A percentile compares a stretch with the other conserved stretches of the same genome.
phyloP scores from a whole-genome alignment of 163 green algal species.

The Prototheca stagnorum region DNA sequence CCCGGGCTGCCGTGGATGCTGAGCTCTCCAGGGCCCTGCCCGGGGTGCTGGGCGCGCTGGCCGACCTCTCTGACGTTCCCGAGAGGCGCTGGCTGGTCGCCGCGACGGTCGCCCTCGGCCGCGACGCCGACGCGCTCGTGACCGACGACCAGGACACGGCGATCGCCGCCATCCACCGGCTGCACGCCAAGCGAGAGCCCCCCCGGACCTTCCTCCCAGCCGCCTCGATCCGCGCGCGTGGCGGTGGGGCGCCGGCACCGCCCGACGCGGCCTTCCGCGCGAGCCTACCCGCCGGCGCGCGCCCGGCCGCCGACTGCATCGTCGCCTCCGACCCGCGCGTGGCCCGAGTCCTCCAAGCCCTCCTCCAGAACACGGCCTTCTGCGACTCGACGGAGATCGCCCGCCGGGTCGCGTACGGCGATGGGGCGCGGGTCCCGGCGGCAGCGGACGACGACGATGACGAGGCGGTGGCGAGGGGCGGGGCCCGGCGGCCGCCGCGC shows the following conservation, averaged over 20 bases:
- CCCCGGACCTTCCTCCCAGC: slow-evolving; percentile 67
- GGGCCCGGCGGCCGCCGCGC: background rate
- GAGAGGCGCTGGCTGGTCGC: slow-evolving; percentile 69
- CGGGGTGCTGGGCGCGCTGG: slow-evolving; percentile 64
- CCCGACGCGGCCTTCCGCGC: background rate
- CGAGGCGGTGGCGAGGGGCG: background rate
- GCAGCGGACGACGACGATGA: too few relatives aligned
- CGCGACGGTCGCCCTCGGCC: slow-evolving; percentile 68
- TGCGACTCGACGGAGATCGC: slow-evolving; percentile 73
- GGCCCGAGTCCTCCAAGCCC: slow-evolving; percentile 2
- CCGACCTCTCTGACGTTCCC: slow-evolving; percentile 39
- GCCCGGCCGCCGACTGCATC: slow-evolving; percentile 58
- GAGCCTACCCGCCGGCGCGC: slow-evolving; percentile 49
- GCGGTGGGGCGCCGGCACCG: slow-evolving; percentile 1
- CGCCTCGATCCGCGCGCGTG: slow-evolving; percentile 30
- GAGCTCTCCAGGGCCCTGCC: slow-evolving; percentile 52
- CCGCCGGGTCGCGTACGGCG: slow-evolving; percentile 47
- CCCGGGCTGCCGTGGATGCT: slow-evolving; percentile 39
- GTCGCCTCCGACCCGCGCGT: slow-evolving; percentile 1
- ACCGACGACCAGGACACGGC: slow-evolving; percentile 55
- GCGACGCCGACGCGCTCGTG: slow-evolving; percentile 76
- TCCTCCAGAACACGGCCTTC: slow-evolving; percentile 60
- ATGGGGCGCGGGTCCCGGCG: too few relatives aligned
- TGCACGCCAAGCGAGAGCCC: slow-evolving; percentile 59
- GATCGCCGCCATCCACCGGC: slow-evolving; percentile 59